phyloP scores from a whole-genome alignment of 495 filamentous ascomycete genomes.

The Saxophila tyrrhenica region DNA sequence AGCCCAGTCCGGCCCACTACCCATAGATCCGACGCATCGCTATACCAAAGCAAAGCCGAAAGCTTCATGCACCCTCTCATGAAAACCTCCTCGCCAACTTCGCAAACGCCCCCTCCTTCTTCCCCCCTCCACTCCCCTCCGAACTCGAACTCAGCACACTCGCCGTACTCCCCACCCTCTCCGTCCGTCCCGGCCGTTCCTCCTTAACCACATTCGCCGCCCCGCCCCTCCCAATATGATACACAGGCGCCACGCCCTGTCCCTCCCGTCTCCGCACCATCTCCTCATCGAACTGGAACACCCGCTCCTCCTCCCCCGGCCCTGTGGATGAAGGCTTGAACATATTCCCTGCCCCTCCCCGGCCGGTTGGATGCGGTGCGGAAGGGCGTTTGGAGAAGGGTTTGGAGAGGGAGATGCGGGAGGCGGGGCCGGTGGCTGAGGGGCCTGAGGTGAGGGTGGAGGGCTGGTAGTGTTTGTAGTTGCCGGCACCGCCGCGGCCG shows the following conservation, averaged over 20 bases:
- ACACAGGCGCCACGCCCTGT: slow-evolving; percentile 43
- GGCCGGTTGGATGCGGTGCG: slow-evolving; percentile 40
- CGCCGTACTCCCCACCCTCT: not conserved
- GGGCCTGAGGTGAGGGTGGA: slow-evolving; percentile 44
- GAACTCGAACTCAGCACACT: slow-evolving; percentile 2
- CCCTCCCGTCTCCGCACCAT: slow-evolving; percentile 53
- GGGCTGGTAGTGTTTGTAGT: slow-evolving; percentile 59
- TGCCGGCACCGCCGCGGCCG: slow-evolving; percentile 82
- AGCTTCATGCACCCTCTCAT: not conserved
- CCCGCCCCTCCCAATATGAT: slow-evolving; percentile 80
- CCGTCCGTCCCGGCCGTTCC: not conserved
- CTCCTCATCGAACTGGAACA: slow-evolving; percentile 90
- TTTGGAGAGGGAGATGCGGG: slow-evolving; percentile 29
- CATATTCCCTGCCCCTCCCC: slow-evolving; percentile 85
- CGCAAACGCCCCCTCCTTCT: slow-evolving; percentile 13
- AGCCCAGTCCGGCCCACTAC: too few relatives aligned
- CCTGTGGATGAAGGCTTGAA: slow-evolving; percentile 37
- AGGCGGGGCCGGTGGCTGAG: slow-evolving; percentile 45
- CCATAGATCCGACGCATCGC: too few relatives aligned
- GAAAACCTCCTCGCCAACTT: slow-evolving; percentile 11
- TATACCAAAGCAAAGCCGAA: too few relatives aligned
- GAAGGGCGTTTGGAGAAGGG: slow-evolving; percentile 3
- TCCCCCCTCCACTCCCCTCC: slow-evolving; percentile 9
- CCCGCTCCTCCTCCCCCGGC: slow-evolving; percentile 51
- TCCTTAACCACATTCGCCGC: slow-evolving; percentile 63